Percentiles rank a stretch among this genome's conserved stretches.
phyloP scores from a whole-genome alignment of 2,329 filamentous ascomycete species.

The Zasmidium cellare region DNA sequence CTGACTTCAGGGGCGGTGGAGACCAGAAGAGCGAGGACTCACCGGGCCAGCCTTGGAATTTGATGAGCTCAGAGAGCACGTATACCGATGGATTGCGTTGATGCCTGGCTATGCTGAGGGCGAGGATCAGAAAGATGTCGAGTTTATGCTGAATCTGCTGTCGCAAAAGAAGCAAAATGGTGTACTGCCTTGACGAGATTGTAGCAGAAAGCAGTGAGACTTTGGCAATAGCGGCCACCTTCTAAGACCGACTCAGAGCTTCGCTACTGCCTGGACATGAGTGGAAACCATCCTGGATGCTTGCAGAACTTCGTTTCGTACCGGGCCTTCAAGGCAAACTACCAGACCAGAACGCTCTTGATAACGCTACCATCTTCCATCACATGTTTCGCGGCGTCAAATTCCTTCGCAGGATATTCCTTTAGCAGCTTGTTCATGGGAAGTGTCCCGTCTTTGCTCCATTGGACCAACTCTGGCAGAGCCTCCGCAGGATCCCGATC shows the following conservation, averaged over 20 bases:
- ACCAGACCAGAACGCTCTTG: conserved; percentile 44
- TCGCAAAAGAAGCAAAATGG: conserved; percentile 13
- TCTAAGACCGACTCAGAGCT: no score
- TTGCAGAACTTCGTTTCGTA: no score
- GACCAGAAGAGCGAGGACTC: conserved; percentile 10
- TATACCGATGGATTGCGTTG: conserved; percentile 17
- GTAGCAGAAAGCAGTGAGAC: no score
- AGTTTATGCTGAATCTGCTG: conserved; percentile 6
- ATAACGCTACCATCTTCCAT: conserved; percentile 40
- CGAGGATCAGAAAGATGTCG: conserved; percentile 9
- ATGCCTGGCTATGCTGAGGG: conserved; percentile 18
- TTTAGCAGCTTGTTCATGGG: conserved; percentile 45
- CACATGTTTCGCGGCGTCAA: conserved; percentile 35
- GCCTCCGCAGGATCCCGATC: conserved; percentile 42
- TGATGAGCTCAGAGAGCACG: conserved; percentile 16
- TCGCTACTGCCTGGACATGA: no score
- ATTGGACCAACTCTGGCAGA: conserved; percentile 46
- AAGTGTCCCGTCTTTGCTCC: conserved; percentile 45
- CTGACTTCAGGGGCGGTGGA: conserved; percentile 17
- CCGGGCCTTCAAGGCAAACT: no score
- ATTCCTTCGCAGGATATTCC: conserved; percentile 41
- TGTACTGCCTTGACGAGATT: not conserved
- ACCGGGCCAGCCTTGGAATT: conserved; percentile 17
- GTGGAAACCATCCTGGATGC: no score
- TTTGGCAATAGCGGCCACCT: no score